Base-by-base conservation (phyloP, 139 green algal genomes). In the Chlorella sp. region DNA sequence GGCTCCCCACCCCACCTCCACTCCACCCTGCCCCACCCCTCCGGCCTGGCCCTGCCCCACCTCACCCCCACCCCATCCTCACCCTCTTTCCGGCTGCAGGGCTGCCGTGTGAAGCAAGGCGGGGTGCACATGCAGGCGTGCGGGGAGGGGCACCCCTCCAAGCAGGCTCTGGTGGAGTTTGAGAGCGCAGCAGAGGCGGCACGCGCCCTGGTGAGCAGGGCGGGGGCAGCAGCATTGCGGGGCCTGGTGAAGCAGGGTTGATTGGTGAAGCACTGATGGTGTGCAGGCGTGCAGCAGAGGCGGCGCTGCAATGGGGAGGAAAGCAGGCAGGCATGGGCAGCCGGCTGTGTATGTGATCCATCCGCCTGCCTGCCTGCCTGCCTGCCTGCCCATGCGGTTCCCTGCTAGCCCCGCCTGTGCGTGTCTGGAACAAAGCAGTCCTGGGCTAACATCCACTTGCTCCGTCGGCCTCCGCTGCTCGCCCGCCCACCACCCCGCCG, bases 81-180 rank as follows among this genome's bases (percentile, higher is more conserved):
- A 15, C 11, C 22, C 66, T 14, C 66, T 2, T 81, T 95, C 95
- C 89, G 21, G 4, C 19, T 87, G 77, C 90, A 94, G 48, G 89
- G 36, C 34, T 96, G 92, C 83, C 93, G 81, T 60, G 86, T 97
- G 14, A 95, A 95, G 89, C 90, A 88, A 0, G 93, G 96, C 57
- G 96, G 94, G 66, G 94, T 99, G 60, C 94, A 94, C 88, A 95
- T 98, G 90, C 96, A 97, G 88, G 95, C 96, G 86, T 92, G 96
- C 64, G 84, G 89, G 12, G 96, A 99, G 61, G 96, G 96, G 14
- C 79, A 95, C 16, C 94, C 95, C 76, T 97, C 95, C 0, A 97
- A 97, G 75, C 94, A 97, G 94, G 96, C 96, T 0, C 98, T 97
- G 92, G 97, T 97, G 32, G 96, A 99, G 94, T 98, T 98, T 94